Conservation (phyloP, 768 basidiomycete genomes). For the Termitomyces sp. region DNA sequence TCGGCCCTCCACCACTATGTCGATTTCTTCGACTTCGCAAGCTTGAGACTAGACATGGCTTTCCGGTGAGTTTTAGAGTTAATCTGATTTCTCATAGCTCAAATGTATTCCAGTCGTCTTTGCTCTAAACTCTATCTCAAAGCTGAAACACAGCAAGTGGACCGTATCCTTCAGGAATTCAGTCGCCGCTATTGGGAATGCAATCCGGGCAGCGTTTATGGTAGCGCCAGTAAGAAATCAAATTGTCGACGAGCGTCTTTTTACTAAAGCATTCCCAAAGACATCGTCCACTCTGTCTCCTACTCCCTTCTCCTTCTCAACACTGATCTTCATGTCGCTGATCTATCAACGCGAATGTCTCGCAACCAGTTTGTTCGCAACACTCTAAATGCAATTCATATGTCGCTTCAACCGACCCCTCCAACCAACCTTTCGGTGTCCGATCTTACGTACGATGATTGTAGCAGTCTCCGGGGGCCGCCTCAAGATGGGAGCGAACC, state of each 20-base stretch:
- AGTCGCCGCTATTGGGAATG: conserved; percentile 89
- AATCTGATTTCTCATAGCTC: neutral
- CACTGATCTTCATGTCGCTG: conserved; percentile 96
- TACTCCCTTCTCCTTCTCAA: conserved; percentile 93
- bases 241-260: conserved; percentile 3
- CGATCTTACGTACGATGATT: conserved; percentile 67
- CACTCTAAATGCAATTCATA: conserved; percentile 83
- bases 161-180: conserved; percentile 92
- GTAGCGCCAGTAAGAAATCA: conserved; percentile 68
- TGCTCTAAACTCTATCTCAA: conserved; percentile 92
- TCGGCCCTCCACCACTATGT: conserved; percentile 78
- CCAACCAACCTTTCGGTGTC: conserved; percentile 48
- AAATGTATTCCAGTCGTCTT: conserved; percentile 52
- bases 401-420: conserved; percentile 60
- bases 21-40: conserved; percentile 83
- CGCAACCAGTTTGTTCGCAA: conserved; percentile 89
- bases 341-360: conserved; percentile 86
- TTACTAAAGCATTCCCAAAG: conserved; percentile 33
- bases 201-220: conserved; percentile 79
- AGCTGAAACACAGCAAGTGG: conserved; percentile 97
- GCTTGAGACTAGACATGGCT: conserved; percentile 79
- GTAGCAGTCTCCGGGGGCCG: conserved; percentile 51
- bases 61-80: conserved; percentile 59
- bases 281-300: conserved; percentile 91
- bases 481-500: conserved; percentile 59